These are phyloP conservation scores for Pythium aquatile DNA, from an alignment of 352 stramenopile genomes.

Conservation along the genomic window DNA sequence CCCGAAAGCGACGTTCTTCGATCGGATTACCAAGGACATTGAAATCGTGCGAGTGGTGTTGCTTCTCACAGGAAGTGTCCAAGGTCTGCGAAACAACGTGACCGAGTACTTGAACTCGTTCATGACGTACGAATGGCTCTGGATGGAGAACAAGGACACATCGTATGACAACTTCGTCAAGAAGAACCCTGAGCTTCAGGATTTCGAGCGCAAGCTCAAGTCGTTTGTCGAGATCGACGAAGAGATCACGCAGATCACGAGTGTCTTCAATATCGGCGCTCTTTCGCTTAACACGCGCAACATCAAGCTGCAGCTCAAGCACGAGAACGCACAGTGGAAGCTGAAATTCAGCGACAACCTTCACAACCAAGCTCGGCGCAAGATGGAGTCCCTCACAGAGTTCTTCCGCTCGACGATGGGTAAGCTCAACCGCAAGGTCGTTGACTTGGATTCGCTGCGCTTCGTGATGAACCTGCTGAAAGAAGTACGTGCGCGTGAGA, in stretches of 20 bases:
- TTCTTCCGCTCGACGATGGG: slow-evolving; percentile 95
- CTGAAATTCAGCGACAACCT: slow-evolving; percentile 97
- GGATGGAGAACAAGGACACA: slow-evolving; percentile 96
- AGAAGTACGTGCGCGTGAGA: slow-evolving; percentile 96
- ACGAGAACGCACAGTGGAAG: slow-evolving; percentile 97
- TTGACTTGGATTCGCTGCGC: slow-evolving; percentile 95
- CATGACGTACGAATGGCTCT: slow-evolving; percentile 96
- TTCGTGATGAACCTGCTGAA: slow-evolving; percentile 98
- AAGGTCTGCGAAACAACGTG: slow-evolving; percentile 97
- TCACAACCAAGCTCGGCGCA: slow-evolving; percentile 91
- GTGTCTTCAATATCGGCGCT: slow-evolving; percentile 96
- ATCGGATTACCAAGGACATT: slow-evolving; percentile 98
- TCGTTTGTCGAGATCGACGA: slow-evolving; percentile 95
- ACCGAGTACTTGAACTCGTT: slow-evolving; percentile 97
- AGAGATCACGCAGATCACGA: slow-evolving; percentile 86
- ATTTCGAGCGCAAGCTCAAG: slow-evolving; percentile 96
- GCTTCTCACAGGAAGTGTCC: slow-evolving; percentile 96
- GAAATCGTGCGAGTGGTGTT: slow-evolving; percentile 98
- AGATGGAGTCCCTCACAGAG: slow-evolving; percentile 94
- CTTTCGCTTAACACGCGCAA: slow-evolving; percentile 96
- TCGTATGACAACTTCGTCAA: slow-evolving; percentile 95
- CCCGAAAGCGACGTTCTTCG: slow-evolving; percentile 93
- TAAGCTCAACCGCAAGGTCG: slow-evolving; percentile 92
- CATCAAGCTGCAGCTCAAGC: slow-evolving; percentile 95
- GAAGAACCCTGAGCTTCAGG: slow-evolving; percentile 92